Evolutionary conservation across 2,329 filamentous ascomycete species (phyloP), one percentile per base, ranked within the genome.

Genomic region (Sporothrix dimorphospora): DNA sequence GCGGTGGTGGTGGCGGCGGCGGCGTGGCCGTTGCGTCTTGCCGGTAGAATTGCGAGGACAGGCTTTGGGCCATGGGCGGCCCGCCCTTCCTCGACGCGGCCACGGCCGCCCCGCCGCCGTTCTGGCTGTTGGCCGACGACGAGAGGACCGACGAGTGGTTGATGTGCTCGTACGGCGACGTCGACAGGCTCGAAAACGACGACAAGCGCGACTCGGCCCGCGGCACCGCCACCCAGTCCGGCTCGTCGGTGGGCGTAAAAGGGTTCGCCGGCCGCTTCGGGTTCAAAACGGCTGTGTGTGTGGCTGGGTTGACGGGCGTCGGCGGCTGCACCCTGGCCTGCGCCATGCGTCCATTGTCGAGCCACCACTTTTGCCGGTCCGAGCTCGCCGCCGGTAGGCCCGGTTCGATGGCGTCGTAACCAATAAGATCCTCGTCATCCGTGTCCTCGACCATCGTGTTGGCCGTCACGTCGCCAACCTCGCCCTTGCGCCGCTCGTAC

Each of bases 401-500:
- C 7, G 93, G 92, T 78, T 95, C 92, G 74, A 97, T 91, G 19
- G 93, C 89, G 73, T 96, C 91, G 79, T 96, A 94, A 0, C 91
- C 92, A 57, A 93, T 89, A 19, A 94, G 81, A 75, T 97, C 93
- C 79, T 96, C 94, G 74, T 97, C 92, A 69, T 94, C 89, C 4
- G 89, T 87, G 42, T 89, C 88, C 9, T 87, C 84, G 47, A 81
- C 85, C 45, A 82, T 83, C 8, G 88, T 82, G 73, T 86, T 87
- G 12, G 89, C 87, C 2, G 87, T 87, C 8, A 88, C 85, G 69
- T 88, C 87, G 19, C 90, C 91, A 9, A 94, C 87, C 14, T 92
- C 89, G 1, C 84, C 84, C 77, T 87, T 89, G 70, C 91, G 88
- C 61, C 90, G 88, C 27, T 87, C 84, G 79, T 98, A 98, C 12